These are phyloP conservation scores for Ceratobasidium sp. DNA, from an alignment of 1,284 basidiomycete genomes.

Conservation along the genomic window DNA sequence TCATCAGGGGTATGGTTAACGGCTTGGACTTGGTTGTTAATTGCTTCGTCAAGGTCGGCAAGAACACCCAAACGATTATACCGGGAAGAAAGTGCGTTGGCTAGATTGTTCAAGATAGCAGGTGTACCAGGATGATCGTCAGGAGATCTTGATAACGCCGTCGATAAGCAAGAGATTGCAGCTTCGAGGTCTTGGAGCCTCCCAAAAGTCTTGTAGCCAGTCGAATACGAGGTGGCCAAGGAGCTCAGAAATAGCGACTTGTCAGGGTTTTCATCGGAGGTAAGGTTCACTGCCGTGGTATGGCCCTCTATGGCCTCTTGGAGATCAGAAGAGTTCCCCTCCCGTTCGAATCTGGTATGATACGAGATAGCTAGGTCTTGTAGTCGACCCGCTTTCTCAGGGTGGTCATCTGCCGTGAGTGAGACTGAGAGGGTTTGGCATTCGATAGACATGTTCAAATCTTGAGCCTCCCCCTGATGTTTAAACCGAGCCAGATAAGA, in stretches of 20 bases:
- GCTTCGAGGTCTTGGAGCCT: background rate
- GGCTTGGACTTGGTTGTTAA: background rate
- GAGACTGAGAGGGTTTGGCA: background rate
- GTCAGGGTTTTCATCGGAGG: background rate
- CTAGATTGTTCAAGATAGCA: background rate
- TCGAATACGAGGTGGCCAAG: background rate
- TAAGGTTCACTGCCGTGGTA: background rate
- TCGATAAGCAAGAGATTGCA: background rate
- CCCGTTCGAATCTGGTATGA: background rate
- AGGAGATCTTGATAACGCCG: background rate
- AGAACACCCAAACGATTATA: background rate
- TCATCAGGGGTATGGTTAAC: background rate
- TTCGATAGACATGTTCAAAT: slow-evolving; percentile 8
- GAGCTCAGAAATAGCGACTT: background rate
- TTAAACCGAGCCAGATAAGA: background rate
- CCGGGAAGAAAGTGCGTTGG: background rate
- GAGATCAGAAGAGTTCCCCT: background rate
- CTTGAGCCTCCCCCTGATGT: background rate
- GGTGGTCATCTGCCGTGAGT: slow-evolving; percentile 4
- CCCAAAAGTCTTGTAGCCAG: background rate
- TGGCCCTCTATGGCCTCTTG: background rate
- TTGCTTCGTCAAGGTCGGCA: background rate
- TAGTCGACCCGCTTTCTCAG: background rate
- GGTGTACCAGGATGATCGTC: background rate
- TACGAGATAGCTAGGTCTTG: background rate